These are phyloP conservation scores for Heterobasidion parviporum DNA, from an alignment of 1,284 basidiomycete genomes.

Conservation along the genomic window DNA sequence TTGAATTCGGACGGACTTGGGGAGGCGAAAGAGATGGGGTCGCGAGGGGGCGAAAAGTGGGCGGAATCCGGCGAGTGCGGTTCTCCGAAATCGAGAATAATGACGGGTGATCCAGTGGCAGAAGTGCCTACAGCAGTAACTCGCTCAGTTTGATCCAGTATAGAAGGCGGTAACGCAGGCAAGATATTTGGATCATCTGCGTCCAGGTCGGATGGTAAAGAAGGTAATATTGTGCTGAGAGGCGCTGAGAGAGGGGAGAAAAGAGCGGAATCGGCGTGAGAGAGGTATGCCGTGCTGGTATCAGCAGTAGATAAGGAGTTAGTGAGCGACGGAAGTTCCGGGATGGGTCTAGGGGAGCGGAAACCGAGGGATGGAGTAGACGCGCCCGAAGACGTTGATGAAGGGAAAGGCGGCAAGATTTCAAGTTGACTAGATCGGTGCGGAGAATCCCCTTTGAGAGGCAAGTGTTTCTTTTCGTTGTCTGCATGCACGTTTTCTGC, in stretches of 20 bases:
- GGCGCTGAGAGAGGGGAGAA: not conserved
- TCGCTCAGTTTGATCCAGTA: too few species aligned
- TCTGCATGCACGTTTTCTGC: not conserved
- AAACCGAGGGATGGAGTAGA: not conserved
- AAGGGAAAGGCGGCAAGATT: not conserved
- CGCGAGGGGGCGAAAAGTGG: conserved; percentile 10
- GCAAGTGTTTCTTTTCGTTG: not conserved
- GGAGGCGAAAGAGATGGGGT: conserved; percentile 17
- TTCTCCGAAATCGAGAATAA: conserved; percentile 6
- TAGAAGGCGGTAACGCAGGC: too few species aligned
- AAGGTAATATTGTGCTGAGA: not conserved
- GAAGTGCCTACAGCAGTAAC: not conserved
- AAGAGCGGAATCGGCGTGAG: not conserved
- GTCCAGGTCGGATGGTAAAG: not conserved
- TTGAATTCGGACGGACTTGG: conserved; percentile 22
- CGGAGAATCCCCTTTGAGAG: not conserved
- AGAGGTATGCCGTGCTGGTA: conserved; percentile 3
- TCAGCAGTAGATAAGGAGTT: conserved; percentile 9
- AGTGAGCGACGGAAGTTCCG: conserved; percentile 12
- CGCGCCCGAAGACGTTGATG: not conserved
- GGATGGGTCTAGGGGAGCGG: conserved; percentile 8
- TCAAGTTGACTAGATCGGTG: not conserved
- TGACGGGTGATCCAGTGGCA: conserved; percentile 2
- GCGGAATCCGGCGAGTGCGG: conserved; percentile 12
- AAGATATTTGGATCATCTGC: not conserved